Percentiles rank a stretch among this genome's conserved stretches.
phyloP scores from a whole-genome alignment of 331 rosid species.

The Erythrophleum ivorense region DNA sequence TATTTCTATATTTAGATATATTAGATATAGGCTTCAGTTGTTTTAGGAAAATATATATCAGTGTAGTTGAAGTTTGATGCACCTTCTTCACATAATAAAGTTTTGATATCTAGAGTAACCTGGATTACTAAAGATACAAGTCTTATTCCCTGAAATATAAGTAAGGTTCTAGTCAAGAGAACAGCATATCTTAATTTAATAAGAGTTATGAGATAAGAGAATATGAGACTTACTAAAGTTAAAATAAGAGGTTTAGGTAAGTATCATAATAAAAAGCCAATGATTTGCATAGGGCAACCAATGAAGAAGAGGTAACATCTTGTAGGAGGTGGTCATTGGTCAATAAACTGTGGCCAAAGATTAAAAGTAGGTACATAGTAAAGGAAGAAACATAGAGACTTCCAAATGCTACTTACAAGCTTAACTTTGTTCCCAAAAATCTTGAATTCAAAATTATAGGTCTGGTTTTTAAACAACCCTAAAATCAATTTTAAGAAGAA shows the following conservation, averaged over 20 bases:
- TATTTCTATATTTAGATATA: neutral
- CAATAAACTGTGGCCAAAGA: neutral
- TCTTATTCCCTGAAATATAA: neutral
- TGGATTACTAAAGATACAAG: neutral
- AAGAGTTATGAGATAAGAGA: neutral
- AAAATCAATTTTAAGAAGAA: neutral
- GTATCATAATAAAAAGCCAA: neutral
- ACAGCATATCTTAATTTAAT: neutral
- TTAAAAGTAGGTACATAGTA: neutral
- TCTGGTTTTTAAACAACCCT: neutral
- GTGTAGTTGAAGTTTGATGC: neutral
- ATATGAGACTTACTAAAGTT: neutral
- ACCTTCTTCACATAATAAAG: too few relatives aligned
- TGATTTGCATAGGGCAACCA: neutral
- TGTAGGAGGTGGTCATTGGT: neutral
- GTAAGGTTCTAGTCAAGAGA: neutral
- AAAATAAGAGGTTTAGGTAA: neutral
- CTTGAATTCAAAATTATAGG: too few relatives aligned
- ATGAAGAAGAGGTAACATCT: neutral
- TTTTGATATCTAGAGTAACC: neutral
- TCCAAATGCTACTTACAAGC: neutral
- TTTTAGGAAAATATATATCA: neutral
- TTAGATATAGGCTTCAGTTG: neutral
- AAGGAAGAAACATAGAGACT: neutral
- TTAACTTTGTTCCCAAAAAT: too few relatives aligned